A percentile compares a stretch with the other conserved stretches of the same genome.
Conservation (phyloP, 352 stramenopile genomes). For the Globisporangium yorkense region DNA sequence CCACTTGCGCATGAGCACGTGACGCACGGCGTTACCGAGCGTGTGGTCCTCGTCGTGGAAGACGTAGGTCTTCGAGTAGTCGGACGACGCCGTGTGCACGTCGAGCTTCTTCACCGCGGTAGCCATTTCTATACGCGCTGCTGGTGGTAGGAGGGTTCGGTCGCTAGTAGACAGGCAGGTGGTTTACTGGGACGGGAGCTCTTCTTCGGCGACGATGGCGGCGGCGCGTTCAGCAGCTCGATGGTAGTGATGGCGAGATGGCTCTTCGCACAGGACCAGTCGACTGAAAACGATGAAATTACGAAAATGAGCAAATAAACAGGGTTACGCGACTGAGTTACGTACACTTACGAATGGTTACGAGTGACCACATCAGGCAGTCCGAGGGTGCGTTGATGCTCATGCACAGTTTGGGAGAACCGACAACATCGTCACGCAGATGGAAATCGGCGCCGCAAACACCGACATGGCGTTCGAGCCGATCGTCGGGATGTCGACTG, state of each 20-base stretch:
- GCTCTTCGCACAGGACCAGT: not conserved
- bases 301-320: not conserved
- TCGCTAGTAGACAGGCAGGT: not conserved
- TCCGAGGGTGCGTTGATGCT: no score
- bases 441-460: no score
- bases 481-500: no score
- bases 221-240: no score
- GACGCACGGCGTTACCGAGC: constrained; percentile 87
- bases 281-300: not conserved
- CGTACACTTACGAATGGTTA: no score
- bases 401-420: no score
- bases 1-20: constrained; percentile 90
- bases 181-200: no score
- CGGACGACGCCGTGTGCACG: constrained; percentile 69
- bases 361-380: no score
- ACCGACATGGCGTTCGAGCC: no score
- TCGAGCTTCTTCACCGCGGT: constrained; percentile 65
- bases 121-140: constrained; percentile 8
- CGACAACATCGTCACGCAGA: no score
- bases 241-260: not conserved
- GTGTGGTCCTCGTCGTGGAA: constrained; percentile 90
- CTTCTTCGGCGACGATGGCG: no score
- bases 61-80: constrained; percentile 85
- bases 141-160: not conserved
- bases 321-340: not conserved